Percentiles rank a stretch among this genome's conserved stretches.
Evolutionary conservation across 176 grass and related monocot species (phyloP).

Genomic region (Paspalum vaginatum): DNA sequence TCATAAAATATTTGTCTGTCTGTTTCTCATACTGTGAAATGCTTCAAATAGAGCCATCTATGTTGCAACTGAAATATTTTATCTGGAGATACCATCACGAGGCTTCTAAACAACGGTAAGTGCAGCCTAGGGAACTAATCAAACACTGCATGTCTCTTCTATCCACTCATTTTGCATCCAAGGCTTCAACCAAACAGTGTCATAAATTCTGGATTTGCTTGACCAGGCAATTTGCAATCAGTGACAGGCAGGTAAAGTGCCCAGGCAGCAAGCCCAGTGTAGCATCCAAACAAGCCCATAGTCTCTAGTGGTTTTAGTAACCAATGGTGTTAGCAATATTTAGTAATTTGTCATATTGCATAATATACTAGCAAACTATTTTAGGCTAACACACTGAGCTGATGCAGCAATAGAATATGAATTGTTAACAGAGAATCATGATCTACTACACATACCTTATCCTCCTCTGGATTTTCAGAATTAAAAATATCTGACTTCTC

Average conservation of each 20-base stretch:
- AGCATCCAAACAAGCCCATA: too few species aligned
- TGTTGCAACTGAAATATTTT: not conserved
- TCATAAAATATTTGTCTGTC: not conserved
- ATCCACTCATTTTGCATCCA: not conserved
- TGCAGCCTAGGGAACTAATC: not conserved
- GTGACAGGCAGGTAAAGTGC: not conserved
- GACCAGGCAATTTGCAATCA: not conserved
- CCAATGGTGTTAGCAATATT: not conserved
- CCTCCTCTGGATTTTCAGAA: conserved; percentile 86
- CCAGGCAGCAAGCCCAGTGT: not conserved
- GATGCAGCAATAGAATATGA: conserved; percentile 6
- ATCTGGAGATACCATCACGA: not conserved
- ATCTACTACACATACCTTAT: conserved; percentile 63
- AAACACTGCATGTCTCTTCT: not conserved
- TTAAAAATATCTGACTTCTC: conserved; percentile 99
- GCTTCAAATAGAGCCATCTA: not conserved
- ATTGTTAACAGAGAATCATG: conserved; percentile 18
- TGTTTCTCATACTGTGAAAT: not conserved
- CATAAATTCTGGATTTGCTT: not conserved
- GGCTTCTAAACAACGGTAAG: not conserved
- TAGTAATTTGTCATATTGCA: not conserved
- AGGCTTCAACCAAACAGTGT: not conserved
- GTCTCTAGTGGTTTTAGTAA: conserved; percentile 11
- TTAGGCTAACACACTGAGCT: not conserved
- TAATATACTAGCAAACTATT: not conserved